Conservation (phyloP, 768 basidiomycete genomes). For the Panus rudis region DNA sequence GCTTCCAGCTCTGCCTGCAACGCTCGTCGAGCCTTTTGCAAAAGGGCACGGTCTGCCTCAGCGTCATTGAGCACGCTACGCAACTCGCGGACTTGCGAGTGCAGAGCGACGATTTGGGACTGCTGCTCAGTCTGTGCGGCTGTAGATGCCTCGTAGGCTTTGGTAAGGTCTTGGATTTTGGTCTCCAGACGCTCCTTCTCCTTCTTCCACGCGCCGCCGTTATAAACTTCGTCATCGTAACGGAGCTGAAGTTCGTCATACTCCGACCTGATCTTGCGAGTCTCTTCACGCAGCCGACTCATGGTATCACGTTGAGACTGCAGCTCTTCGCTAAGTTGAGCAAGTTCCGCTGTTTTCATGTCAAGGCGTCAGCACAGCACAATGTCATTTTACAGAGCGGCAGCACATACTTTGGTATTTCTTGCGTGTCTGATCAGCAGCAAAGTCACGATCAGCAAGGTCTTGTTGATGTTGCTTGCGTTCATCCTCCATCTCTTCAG, state of each 20-base stretch:
- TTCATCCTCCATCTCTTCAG: slow-evolving; percentile 73
- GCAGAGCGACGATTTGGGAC: slow-evolving; percentile 73
- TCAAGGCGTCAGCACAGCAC: slow-evolving; percentile 5
- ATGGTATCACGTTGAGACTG: slow-evolving; percentile 73
- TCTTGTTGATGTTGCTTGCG: slow-evolving; percentile 75
- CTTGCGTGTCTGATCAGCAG: slow-evolving; percentile 74
- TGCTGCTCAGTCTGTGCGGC: slow-evolving; percentile 76
- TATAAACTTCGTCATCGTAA: slow-evolving; percentile 73
- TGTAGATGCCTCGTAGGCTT: slow-evolving; percentile 67
- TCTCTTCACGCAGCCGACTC: slow-evolving; percentile 73
- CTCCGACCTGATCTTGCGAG: slow-evolving; percentile 69
- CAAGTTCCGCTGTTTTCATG: slow-evolving; percentile 52
- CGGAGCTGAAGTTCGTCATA: slow-evolving; percentile 69
- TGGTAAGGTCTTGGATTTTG: slow-evolving; percentile 69
- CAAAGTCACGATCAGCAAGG: slow-evolving; percentile 71
- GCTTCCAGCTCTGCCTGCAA: slow-evolving; percentile 75
- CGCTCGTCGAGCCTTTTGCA: slow-evolving; percentile 77
- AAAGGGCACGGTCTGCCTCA: slow-evolving; percentile 69
- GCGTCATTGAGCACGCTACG: slow-evolving; percentile 78
- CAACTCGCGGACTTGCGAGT: slow-evolving; percentile 81
- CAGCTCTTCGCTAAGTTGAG: slow-evolving; percentile 75
- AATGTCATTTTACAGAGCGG: neutral
- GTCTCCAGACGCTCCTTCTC: slow-evolving; percentile 83
- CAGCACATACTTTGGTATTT: slow-evolving; percentile 66
- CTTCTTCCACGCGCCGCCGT: slow-evolving; percentile 76